phyloP scores from a whole-genome alignment of 768 basidiomycete species.

The Agaricus blazei region DNA sequence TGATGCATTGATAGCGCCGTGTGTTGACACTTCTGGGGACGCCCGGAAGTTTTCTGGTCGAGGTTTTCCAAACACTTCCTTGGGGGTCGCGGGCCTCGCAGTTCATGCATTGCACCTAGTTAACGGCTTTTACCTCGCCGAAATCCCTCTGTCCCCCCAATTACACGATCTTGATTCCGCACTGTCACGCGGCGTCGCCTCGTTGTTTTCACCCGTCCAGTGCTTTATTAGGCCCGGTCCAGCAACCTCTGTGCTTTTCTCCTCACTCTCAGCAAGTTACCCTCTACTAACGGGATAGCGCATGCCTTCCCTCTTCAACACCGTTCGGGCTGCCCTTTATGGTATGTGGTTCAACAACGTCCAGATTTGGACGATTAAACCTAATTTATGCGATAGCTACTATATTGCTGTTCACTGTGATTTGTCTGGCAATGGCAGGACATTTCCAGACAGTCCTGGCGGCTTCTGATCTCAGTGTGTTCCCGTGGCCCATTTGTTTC shows the following conservation, averaged over 20 bases:
- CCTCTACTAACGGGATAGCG: conserved; percentile 28
- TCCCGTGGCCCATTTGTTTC: background rate
- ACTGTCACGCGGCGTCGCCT: conserved; percentile 23
- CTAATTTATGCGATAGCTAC: conserved; percentile 35
- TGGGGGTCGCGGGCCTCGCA: conserved; percentile 14
- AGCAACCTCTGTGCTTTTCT: conserved; percentile 21
- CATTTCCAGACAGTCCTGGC: conserved; percentile 70
- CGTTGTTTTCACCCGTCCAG: conserved; percentile 32
- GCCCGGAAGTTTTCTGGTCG: conserved; percentile 19
- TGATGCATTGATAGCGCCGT: conserved; percentile 17
- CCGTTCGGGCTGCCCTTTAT: conserved; percentile 63
- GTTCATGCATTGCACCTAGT: conserved; percentile 9
- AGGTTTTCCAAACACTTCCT: conserved; percentile 12
- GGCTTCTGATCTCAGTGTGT: conserved; percentile 77
- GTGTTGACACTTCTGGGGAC: background rate
- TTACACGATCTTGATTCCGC: conserved; percentile 12
- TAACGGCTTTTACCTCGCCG: background rate
- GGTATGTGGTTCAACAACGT: conserved; percentile 33
- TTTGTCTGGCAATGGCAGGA: conserved; percentile 75
- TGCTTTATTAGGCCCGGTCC: conserved; percentile 40
- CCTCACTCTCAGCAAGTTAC: conserved; percentile 21
- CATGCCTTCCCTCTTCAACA: conserved; percentile 73
- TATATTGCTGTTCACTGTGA: conserved; percentile 69
- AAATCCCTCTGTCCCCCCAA: conserved; percentile 1
- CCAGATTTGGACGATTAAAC: background rate